A percentile compares a stretch with the other conserved stretches of the same genome.
phyloP scores from a whole-genome alignment of 805 yeast species.

The Candida schatavii region DNA sequence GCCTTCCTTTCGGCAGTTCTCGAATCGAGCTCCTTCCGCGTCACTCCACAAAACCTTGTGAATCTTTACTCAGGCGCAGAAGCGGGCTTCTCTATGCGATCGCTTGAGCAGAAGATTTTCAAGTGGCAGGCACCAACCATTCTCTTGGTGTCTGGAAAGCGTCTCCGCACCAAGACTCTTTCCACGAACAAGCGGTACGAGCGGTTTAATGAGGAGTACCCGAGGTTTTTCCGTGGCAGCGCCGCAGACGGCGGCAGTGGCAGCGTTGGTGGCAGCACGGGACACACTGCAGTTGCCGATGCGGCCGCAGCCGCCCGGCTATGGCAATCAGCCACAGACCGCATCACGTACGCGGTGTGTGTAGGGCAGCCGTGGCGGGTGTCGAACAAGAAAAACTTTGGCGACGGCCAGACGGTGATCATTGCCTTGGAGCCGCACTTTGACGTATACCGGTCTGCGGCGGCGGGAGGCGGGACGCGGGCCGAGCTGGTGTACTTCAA shows the following conservation, averaged over 20 bases:
- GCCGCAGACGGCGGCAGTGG: slow-evolving; percentile 22
- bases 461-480: slow-evolving; percentile 29
- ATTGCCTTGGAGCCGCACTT: slow-evolving; percentile 68
- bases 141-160: slow-evolving; percentile 63
- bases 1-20: slow-evolving; percentile 37
- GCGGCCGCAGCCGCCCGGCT: slow-evolving; percentile 17
- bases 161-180: slow-evolving; percentile 36
- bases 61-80: slow-evolving; percentile 71
- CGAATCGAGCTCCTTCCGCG: slow-evolving; percentile 20
- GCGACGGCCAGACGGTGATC: slow-evolving; percentile 54
- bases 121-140: slow-evolving; percentile 91
- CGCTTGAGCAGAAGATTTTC: slow-evolving; percentile 77
- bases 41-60: slow-evolving; percentile 47
- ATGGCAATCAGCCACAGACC: slow-evolving; percentile 42
- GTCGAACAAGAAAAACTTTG: slow-evolving; percentile 71
- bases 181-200: slow-evolving; percentile 45
- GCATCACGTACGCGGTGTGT: slow-evolving; percentile 61
- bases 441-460: slow-evolving; percentile 41
- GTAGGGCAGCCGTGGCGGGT: slow-evolving; percentile 73
- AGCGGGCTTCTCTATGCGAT: slow-evolving; percentile 83
- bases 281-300: no score
- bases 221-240: slow-evolving; percentile 28
- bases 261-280: no score
- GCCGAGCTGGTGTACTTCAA: slow-evolving; percentile 62
- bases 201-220: slow-evolving; percentile 49